Percentiles rank a stretch among this genome's conserved stretches.
phyloP scores from a whole-genome alignment of 768 basidiomycete species.

The Boletus rufocinnamomeus region DNA sequence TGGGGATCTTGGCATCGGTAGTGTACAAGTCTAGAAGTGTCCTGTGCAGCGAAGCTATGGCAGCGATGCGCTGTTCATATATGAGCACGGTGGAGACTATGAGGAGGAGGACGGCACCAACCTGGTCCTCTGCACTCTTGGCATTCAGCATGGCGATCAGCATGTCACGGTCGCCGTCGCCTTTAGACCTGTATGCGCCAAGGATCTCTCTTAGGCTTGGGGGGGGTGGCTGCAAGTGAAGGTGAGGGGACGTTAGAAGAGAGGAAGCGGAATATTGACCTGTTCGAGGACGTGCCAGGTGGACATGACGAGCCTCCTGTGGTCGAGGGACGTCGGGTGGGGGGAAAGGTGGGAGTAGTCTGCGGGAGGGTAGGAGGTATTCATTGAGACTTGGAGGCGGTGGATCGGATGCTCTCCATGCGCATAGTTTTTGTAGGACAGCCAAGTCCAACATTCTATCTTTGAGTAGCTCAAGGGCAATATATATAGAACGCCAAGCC shows the following conservation, averaged over 20 bases:
- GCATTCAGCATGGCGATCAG: conserved; percentile 88
- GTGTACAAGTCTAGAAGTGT: conserved; percentile 64
- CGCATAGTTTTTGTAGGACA: conserved; percentile 42
- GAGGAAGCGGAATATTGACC: conserved; percentile 30
- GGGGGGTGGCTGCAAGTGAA: conserved; percentile 58
- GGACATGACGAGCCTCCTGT: conserved; percentile 41
- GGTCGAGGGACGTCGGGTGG: conserved; percentile 23
- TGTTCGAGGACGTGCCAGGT: conserved; percentile 50
- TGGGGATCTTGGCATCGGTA: conserved; percentile 33
- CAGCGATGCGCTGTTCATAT: conserved; percentile 60
- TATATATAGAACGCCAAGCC: conserved; percentile 50
- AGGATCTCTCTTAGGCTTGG: conserved; percentile 86
- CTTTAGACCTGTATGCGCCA: conserved; percentile 78
- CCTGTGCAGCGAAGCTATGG: conserved; percentile 67
- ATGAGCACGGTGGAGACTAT: conserved; percentile 12
- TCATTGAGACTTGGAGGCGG: conserved; percentile 29
- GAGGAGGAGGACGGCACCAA: conserved; percentile 36
- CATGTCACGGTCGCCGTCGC: conserved; percentile 92
- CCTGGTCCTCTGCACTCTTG: conserved; percentile 93
- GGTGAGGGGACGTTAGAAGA: conserved; percentile 1
- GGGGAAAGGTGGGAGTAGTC: conserved; percentile 18
- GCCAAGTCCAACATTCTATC: conserved; percentile 50
- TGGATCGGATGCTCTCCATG: conserved; percentile 21
- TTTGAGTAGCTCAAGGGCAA: conserved; percentile 39
- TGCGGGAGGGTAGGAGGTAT: conserved; percentile 22